A percentile compares a stretch with the other conserved stretches of the same genome.
Conservation (phyloP, 2,329 filamentous ascomycete species). For the Cladophialophora chaetospira region DNA sequence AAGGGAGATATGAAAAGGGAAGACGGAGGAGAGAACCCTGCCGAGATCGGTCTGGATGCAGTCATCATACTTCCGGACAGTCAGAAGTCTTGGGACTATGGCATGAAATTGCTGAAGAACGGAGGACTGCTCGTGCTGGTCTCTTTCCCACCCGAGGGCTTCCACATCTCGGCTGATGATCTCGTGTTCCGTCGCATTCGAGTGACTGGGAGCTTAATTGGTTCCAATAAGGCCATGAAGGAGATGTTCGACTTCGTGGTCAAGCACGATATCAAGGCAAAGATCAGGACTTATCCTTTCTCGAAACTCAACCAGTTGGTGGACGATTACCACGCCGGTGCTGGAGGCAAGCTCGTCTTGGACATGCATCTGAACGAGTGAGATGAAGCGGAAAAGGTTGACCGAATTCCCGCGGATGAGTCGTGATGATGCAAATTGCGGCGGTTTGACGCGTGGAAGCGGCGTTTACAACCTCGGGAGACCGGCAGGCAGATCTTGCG, state of each 20-base stretch:
- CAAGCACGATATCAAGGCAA: constrained; percentile 17
- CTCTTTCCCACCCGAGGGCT: constrained; percentile 32
- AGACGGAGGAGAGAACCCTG: constrained; percentile 18
- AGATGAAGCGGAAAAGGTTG: not conserved
- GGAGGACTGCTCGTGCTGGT: constrained; percentile 39
- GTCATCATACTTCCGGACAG: constrained; percentile 46
- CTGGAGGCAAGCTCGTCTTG: constrained; percentile 26
- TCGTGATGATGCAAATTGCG: not conserved
- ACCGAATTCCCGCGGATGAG: no score
- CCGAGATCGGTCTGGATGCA: constrained; percentile 50
- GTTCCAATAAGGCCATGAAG: constrained; percentile 58
- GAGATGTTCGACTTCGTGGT: constrained; percentile 63
- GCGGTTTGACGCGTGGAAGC: no score
- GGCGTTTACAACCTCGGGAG: no score
- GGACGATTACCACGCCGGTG: constrained; percentile 22
- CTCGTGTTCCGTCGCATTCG: constrained; percentile 37
- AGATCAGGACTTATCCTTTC: constrained; percentile 19
- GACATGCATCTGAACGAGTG: constrained; percentile 1
- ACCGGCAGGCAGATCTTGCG: no score
- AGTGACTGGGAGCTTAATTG: constrained; percentile 52
- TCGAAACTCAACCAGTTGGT: constrained; percentile 29
- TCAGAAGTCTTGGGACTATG: constrained; percentile 41
- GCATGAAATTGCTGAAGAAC: constrained; percentile 36
- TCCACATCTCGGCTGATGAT: constrained; percentile 21
- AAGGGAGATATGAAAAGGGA: constrained; percentile 32